These are phyloP conservation scores for Hsuehochloa calcarea DNA, from an alignment of 176 grass and related monocot genomes.

Conservation along the genomic window DNA sequence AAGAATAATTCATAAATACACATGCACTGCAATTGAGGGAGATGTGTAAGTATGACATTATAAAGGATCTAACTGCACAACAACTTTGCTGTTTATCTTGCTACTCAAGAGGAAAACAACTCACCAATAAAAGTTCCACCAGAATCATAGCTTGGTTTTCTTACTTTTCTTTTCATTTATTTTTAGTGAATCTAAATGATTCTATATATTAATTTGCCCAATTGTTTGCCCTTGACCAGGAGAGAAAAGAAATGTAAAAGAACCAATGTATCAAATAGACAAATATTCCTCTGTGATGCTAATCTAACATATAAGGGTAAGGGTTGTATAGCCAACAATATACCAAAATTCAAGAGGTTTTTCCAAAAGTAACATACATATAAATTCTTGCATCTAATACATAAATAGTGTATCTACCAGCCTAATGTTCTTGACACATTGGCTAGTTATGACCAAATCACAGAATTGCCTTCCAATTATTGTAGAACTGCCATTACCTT, in stretches of 20 bases:
- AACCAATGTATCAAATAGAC: neutral
- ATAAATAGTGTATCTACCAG: slow-evolving; percentile 15
- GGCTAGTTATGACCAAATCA: slow-evolving; percentile 19
- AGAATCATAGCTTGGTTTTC: neutral
- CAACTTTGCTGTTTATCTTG: slow-evolving; percentile 4
- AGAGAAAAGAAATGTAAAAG: slow-evolving; percentile 10
- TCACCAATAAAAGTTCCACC: neutral
- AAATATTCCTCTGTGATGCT: slow-evolving; percentile 3
- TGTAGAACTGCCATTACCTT: neutral
- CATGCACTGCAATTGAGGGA: neutral
- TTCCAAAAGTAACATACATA: neutral
- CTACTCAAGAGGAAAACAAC: neutral
- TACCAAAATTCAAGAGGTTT: neutral
- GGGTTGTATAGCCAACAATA: neutral
- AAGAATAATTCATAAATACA: neutral
- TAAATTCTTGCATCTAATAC: neutral
- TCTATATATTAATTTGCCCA: neutral
- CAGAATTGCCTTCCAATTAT: neutral
- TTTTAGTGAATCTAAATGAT: neutral
- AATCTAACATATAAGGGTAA: slow-evolving; percentile 11
- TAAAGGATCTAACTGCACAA: neutral
- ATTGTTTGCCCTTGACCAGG: neutral
- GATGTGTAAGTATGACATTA: neutral
- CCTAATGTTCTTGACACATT: neutral
- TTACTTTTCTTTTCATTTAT: neutral